Evolutionary conservation across 2,329 filamentous ascomycete species (phyloP).

Genomic region (Fusarium oxysporum): DNA sequence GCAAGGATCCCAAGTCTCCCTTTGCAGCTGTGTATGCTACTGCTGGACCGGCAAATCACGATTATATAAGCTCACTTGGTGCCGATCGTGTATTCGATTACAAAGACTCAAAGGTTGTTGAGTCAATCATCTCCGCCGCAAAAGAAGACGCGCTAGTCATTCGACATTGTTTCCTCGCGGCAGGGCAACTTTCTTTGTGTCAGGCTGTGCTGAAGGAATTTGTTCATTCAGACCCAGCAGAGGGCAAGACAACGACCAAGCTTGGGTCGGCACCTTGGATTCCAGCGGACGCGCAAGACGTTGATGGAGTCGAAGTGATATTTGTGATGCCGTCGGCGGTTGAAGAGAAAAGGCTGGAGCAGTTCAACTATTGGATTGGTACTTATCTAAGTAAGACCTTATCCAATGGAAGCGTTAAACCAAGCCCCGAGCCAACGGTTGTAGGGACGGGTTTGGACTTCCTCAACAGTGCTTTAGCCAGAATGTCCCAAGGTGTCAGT

Average conservation of each 20-base stretch:
- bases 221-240: neutral
- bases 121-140: constrained; percentile 52
- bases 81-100: constrained; percentile 58
- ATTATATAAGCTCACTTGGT: constrained; percentile 51
- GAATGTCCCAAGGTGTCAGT: constrained; percentile 53
- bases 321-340: constrained; percentile 53
- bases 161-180: constrained; percentile 56
- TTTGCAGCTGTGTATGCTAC: constrained; percentile 57
- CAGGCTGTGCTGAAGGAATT: constrained; percentile 54
- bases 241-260: constrained; percentile 36
- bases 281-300: constrained; percentile 44
- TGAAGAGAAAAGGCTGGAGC: constrained; percentile 49
- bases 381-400: constrained; percentile 52
- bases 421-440: constrained; percentile 54
- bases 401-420: constrained; percentile 47
- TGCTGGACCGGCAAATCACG: constrained; percentile 49
- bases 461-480: constrained; percentile 54
- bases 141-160: constrained; percentile 52
- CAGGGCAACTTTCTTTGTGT: constrained; percentile 50
- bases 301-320: constrained; percentile 52
- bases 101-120: constrained; percentile 46
- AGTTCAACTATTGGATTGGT: constrained; percentile 56
- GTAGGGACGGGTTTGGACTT: constrained; percentile 52
- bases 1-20: constrained; percentile 47
- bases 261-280: constrained; percentile 54